Conservation (phyloP, 305 asterid genomes). For the Rubia peregrina region DNA sequence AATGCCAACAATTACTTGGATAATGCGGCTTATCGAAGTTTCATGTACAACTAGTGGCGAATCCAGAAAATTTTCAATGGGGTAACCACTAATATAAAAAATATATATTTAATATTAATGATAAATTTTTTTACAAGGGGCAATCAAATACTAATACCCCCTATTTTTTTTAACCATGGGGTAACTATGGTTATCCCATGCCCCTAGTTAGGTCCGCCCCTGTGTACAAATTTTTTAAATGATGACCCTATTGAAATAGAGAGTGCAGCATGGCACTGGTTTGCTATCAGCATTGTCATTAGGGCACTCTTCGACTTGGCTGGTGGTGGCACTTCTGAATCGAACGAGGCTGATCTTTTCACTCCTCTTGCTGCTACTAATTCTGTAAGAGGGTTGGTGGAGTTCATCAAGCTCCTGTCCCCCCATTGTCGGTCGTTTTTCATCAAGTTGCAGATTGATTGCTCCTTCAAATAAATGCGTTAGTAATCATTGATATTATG, state of each 20-base stretch:
- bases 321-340: slow-evolving; percentile 11
- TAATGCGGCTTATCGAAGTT: slow-evolving; percentile 21
- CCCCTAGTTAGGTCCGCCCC: too few species aligned
- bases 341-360: background rate
- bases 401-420: background rate
- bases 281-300: slow-evolving; percentile 17
- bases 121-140: too few species aligned
- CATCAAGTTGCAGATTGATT: background rate
- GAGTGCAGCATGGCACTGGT: slow-evolving; percentile 23
- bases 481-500: too few species aligned
- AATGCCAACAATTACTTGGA: slow-evolving; percentile 20
- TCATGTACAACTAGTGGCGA: slow-evolving; percentile 13
- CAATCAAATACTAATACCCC: too few species aligned
- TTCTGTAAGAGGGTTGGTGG: background rate
- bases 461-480: background rate
- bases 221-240: too few species aligned
- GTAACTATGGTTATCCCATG: too few species aligned
- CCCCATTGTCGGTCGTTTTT: too few species aligned
- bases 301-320: slow-evolving; percentile 23
- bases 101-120: too few species aligned
- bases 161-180: too few species aligned
- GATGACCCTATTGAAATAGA: slow-evolving; percentile 23
- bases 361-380: slow-evolving; percentile 4
- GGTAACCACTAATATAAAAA: too few species aligned
- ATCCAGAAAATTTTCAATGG: too few species aligned